Conservation (phyloP, 306 rosid species). For the Oemleria cerasiformis region DNA sequence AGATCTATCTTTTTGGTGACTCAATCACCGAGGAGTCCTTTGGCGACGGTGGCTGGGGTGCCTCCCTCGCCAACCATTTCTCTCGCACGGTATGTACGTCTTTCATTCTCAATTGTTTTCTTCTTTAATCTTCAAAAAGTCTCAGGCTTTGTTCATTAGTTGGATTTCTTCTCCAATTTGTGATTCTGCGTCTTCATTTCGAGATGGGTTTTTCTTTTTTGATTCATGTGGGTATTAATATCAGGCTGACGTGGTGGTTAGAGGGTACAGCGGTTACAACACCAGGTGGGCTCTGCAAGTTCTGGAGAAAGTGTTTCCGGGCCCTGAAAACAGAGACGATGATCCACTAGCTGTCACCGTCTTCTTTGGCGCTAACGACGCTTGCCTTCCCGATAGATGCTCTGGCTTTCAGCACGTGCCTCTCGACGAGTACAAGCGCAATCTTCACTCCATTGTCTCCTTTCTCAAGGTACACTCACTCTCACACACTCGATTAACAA, state of each 20-base stretch:
- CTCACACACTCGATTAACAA: not conserved
- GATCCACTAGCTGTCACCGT: slow-evolving; percentile 62
- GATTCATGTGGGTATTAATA: too few relatives aligned
- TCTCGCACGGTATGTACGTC: slow-evolving; percentile 48
- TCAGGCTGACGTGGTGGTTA: slow-evolving; percentile 68
- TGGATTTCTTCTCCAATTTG: not conserved
- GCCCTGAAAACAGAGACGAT: slow-evolving; percentile 17
- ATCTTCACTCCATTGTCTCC: slow-evolving; percentile 59
- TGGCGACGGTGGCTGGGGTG: slow-evolving; percentile 78
- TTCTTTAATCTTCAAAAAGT: too few relatives aligned
- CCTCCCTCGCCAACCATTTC: slow-evolving; percentile 73
- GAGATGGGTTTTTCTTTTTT: not conserved
- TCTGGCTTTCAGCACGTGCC: slow-evolving; percentile 84
- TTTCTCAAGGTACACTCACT: slow-evolving; percentile 56
- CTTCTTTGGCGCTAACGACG: slow-evolving; percentile 95
- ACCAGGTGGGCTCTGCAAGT: slow-evolving; percentile 81
- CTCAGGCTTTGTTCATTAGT: too few relatives aligned
- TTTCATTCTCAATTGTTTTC: too few relatives aligned
- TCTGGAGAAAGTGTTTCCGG: slow-evolving; percentile 57
- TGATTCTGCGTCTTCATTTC: not conserved
- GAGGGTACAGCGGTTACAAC: slow-evolving; percentile 92
- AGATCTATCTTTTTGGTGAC: slow-evolving; percentile 78
- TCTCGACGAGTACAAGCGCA: slow-evolving; percentile 55
- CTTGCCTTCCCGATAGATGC: slow-evolving; percentile 61
- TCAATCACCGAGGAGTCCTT: slow-evolving; percentile 79